Conservation (phyloP, 2,329 filamentous ascomycete species). For the Scedosporium minutisporum region DNA sequence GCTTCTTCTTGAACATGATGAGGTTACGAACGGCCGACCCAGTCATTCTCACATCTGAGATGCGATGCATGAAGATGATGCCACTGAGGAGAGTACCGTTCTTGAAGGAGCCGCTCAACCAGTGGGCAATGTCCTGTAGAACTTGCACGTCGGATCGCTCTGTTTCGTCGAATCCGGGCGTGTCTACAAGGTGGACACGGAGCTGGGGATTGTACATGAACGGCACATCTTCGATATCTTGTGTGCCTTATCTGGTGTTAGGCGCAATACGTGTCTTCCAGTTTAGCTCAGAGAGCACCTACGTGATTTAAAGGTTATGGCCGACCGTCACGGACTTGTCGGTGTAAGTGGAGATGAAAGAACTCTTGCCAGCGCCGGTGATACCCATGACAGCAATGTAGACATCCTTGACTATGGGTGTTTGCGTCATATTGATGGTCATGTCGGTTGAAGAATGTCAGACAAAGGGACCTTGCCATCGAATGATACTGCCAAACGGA, state of each 20-base stretch:
- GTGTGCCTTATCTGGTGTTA: too few species aligned
- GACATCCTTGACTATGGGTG: too few species aligned
- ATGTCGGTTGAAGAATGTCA: too few species aligned
- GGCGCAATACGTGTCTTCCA: too few species aligned
- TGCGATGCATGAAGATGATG: neutral
- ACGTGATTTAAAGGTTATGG: too few species aligned
- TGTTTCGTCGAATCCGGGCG: neutral
- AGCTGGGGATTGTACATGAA: too few species aligned
- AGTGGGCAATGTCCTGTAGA: neutral
- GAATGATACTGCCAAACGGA: too few species aligned
- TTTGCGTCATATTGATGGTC: too few species aligned
- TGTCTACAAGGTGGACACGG: neutral
- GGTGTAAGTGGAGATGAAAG: neutral
- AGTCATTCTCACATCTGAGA: neutral
- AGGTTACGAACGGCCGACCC: neutral
- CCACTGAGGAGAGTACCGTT: neutral
- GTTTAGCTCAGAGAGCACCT: too few species aligned
- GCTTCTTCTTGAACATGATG: neutral
- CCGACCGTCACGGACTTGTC: too few species aligned
- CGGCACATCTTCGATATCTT: too few species aligned
- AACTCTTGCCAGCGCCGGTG: neutral
- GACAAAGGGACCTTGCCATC: too few species aligned
- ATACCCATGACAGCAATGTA: neutral
- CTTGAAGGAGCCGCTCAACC: neutral
- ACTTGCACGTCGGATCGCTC: neutral